Conservation (phyloP, 352 stramenopile species). For the Blastocystis sp. region DNA sequence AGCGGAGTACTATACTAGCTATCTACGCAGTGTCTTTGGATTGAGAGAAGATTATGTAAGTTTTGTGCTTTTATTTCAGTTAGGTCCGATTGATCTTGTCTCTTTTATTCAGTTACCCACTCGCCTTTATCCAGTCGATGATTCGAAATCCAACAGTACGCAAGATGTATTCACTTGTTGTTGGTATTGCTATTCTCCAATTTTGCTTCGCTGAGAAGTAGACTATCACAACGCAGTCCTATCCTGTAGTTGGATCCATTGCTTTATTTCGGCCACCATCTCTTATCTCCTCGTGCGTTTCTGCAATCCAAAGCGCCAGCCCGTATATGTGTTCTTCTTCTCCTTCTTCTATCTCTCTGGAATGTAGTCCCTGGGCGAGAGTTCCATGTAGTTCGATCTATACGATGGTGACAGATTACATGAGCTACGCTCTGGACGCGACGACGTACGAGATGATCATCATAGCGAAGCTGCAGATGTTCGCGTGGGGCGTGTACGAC, state of each 20-base stretch:
- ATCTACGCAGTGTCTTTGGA: background rate
- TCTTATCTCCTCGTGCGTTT: conserved; percentile 19
- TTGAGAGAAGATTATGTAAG: conserved; percentile 13
- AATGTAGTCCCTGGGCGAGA: background rate
- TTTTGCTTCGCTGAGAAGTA: conserved; percentile 36
- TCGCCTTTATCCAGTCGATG: background rate
- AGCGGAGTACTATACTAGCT: background rate
- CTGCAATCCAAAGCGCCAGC: conserved; percentile 8
- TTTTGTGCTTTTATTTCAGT: too few species aligned
- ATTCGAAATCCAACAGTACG: background rate
- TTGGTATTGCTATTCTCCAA: conserved; percentile 24
- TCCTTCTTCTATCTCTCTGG: conserved; percentile 30
- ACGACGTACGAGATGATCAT: conserved; percentile 58
- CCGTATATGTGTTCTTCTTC: background rate
- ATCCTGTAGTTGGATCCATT: conserved; percentile 40
- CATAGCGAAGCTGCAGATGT: conserved; percentile 28
- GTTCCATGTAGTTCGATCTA: background rate
- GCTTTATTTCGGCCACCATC: background rate
- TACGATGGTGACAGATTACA: conserved; percentile 55
- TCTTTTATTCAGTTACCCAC: conserved; percentile 26
- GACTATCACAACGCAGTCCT: background rate
- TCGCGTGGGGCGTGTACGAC: conserved; percentile 38
- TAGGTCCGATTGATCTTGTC: conserved; percentile 8
- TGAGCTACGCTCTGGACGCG: conserved; percentile 42
- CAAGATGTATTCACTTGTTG: conserved; percentile 20